Evolutionary conservation across 2,329 filamentous ascomycete genomes (phyloP), one percentile per base, ranked within the genome.

Genomic region (Clonostachys sp.): DNA sequence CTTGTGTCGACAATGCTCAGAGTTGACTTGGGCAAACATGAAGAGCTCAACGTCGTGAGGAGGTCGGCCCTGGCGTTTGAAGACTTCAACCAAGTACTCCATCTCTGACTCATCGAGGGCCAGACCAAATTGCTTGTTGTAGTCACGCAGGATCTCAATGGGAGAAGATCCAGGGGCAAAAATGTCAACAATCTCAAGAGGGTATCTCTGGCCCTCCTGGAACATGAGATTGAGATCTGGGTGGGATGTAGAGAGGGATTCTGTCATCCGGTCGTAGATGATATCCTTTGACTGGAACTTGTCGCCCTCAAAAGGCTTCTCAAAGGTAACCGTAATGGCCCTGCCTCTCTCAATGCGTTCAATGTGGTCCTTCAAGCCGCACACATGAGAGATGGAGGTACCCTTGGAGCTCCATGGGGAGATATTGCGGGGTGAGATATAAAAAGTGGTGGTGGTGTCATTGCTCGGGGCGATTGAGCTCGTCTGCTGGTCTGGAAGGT

Each of bases 11-110:
- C 77, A 96, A 68, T 97, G 92, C 75, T 99, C 94, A 4, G 92
- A 97, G 74, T 97, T 97, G 64, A 99, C 92, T 70, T 99, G 94
- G 14, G 92, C 92, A 66, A 97, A 99, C 94, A 97, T 97, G 77
- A 97, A 97, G 18, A 97, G 78, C 71, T 99, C 94, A 41, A 97
- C 89, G 64, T 97, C 94, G 51, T 91, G 86, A 1, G 89, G 89
- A 44, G 80, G 73, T 36, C 84, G 73, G 52, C 82, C 80, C 16
- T 64, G 61, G 42, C 56, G 56, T 45, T 56, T 59, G 50, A 64
- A 65, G 34, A 61, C 58, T 45, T 91, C 84, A n/a, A 96, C 89
- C 38, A 99, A 77, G 61, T 99, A 97, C 50, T 95, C 85, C 65
- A 97, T 95, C 65, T 99, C 91, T 9, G 86, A 85, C 49, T 84